Base-by-base conservation (phyloP, 2,329 filamentous ascomycete species). In the Trichoderma sp. region DNA sequence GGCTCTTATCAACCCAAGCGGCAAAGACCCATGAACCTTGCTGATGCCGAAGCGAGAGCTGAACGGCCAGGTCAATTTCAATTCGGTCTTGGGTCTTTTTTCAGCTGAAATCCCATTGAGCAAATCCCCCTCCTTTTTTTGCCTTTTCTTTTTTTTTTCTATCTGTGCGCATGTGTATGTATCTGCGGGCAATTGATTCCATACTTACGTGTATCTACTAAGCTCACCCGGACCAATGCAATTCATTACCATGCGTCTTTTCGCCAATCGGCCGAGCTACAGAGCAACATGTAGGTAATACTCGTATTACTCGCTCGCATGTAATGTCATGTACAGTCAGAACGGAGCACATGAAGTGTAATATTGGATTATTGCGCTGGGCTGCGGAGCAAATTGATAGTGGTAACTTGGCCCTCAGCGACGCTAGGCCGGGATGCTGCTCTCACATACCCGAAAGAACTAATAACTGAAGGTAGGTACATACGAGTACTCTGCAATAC, bases 1-100 rank as follows among this genome's bases (percentile, higher is more conserved):
- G 68, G 68, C 68, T 70, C 68, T 70, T 70, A 70, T 70, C 68
- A 57, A 23, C n/a, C 28, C 36, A 43, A 62, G n/a, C 28, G 66
- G 20, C 26, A 47, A 67, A 30, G 23, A 30, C 50, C 64, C 50
- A 39, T 58, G 50, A 67, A 30, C 64, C 64, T 57, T 28, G 64
- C 20, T 12, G 32, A 39, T 58, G 36, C 39, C 26, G 34, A 67
- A 67, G 64, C 64, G 64, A 67, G 50, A 58, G 64, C 64, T 67
- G 50, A 67, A 67, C 26, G 23, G 43, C 47, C 47, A 53, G 20
- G 43, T 20, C 43, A 50, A 47, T 53, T 55, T 65, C 28, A 23
- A 23, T 65, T 55, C 53, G 36, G 26, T 47, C n/a, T 36, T 28
- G 23, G 23, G 15, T 63, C 20, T 43, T 9, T 34, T 47, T 23